These are phyloP conservation scores for Cavenderia fasciculata DNA, from an alignment of 78 protist species.

Conservation along the genomic window DNA sequence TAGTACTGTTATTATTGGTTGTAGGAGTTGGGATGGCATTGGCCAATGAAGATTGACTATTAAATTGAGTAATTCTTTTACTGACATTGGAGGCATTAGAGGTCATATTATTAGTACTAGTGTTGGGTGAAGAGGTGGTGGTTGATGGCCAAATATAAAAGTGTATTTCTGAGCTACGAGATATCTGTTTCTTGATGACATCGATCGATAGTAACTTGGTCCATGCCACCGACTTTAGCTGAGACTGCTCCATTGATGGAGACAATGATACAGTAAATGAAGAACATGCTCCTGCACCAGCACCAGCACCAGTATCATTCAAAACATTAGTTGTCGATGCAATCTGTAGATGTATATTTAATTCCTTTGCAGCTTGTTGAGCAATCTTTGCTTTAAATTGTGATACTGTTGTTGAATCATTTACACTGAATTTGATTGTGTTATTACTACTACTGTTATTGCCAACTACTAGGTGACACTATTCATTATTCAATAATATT, in stretches of 20 bases:
- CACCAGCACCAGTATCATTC: background rate
- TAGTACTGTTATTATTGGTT: no score
- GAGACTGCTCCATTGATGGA: background rate
- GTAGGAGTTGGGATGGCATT: background rate
- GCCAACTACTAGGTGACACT: no score
- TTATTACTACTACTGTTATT: no score
- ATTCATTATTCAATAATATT: no score
- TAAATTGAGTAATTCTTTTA: background rate
- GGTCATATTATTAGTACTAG: background rate
- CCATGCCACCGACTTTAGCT: constrained; percentile 37
- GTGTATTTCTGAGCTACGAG: background rate
- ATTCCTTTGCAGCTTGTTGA: no score
- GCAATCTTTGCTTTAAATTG: constrained; percentile 3
- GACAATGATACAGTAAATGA: constrained; percentile 2
- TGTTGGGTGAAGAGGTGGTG: background rate
- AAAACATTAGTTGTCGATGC: background rate
- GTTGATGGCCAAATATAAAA: background rate
- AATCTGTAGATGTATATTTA: no score
- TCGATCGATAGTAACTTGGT: constrained; percentile 14
- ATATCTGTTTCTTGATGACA: background rate
- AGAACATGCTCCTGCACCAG: no score
- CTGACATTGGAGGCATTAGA: background rate
- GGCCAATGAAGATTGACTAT: no score
- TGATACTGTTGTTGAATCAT: constrained; percentile 5
- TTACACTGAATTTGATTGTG: no score